Evolutionary conservation across 139 green algal genomes (phyloP), one percentile per base, ranked within the genome.

Genomic region (Eudorina sp.): DNA sequence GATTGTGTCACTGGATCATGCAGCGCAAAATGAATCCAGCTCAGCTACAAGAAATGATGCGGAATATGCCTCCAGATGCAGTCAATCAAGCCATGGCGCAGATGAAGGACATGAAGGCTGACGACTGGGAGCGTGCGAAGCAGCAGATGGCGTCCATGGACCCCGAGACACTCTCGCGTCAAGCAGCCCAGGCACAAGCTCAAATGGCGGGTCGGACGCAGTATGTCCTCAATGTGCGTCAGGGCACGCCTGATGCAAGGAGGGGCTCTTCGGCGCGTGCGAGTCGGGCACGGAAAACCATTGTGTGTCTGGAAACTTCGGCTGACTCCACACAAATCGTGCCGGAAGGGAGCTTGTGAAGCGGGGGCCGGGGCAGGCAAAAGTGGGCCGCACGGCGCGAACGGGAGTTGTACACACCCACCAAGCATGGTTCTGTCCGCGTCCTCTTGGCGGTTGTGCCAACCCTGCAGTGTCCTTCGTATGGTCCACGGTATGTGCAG

Each of bases 91-190:
- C 90, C 0, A 80, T 76, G 48, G 2, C 41, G 0, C 70, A 86
- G 45, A 90, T 89, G 79, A 78, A 89, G 31, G 69, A 79, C 82
- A 91, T 92, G 90, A 85, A 69, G 23, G 55, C 91, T 29, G 77
- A 91, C 1, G 91, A 95, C 53, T 91, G 88, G 90, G 82, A 91
- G 83, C 43, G 72, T 8, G 90, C 91, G 14, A 73, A 80, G 58
- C 77, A 78, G 82, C 76, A 94, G 60, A 92, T 93, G 83, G 53
- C 40, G 2, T 27, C 73, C 78, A 94, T 95, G 90, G 85, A 85
- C 36, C 66, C 90, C 0, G 82, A 92, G 0, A 41, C 89, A 0
- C 41, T 95, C 74, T 70, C 85, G 51, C 90, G 77, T 19, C 90
- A 94, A 41, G 84, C 91, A 25, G 27, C 86, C 21, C 21, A 78